Evolutionary conservation across 2,329 filamentous ascomycete genomes (phyloP), one percentile per base, ranked within the genome.

Genomic region (Xylaria sp.): DNA sequence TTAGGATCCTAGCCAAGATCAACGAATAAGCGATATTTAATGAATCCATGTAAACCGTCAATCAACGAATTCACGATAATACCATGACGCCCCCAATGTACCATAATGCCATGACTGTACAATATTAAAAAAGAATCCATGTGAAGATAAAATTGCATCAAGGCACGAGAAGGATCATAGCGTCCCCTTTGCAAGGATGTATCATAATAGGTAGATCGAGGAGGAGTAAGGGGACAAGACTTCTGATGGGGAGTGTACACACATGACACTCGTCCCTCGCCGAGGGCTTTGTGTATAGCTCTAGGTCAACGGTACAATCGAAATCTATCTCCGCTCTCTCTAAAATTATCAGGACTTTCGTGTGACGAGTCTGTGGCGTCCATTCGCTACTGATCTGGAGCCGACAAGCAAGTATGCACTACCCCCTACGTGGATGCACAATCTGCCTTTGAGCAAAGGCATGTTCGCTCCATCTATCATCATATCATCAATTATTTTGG

Each of bases 1-100:
- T 77, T 7, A 98, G 95, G 83, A 93, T 99, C 76, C 90, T 99
- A 71, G 96, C 96, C 82, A 99, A 98, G 92, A 97, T 99, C 89
- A 97, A 94, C 85, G 95, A 98, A 88, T 97, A 93, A 86, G 87
- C 78, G 67, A 75, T 63, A 72, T 69, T 71, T 28, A 71, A 73
- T 70, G 20, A 71, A 73, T 70, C 75, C 72, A 63, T 59, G 48
- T 51, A 63, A 63, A 75, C 59, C 18, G 63, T 61, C 46, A 68
- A 75, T 75, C 72, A 69, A 70, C 65, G 74, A 75, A 75, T 77
- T 76, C 76, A 70, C 66, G 74, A 75, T 74, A 76, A 73, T 75
- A 76, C 73, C 62, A 65, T 60, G 39, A 39, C 39, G 32, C 28
- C 20, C 41, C 39, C 60, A 69, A 72, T 72, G 72, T 72, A 74